A percentile compares a stretch with the other conserved stretches of the same genome.
phyloP scores from a whole-genome alignment of 805 yeast genomes.

The Dipodascus geniculatus region DNA sequence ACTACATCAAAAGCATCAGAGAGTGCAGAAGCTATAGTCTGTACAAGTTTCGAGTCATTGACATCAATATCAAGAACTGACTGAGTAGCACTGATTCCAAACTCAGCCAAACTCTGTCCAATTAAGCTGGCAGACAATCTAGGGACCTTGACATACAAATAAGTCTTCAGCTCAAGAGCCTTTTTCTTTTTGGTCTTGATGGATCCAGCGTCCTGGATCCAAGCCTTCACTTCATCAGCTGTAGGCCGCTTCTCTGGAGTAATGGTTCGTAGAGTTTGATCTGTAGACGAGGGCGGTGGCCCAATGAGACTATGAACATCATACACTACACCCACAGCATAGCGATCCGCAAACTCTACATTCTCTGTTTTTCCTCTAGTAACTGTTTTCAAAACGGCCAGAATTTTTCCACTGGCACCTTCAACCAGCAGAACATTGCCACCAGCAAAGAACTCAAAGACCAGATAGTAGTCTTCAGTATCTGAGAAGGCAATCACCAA shows the following conservation, averaged over 20 bases:
- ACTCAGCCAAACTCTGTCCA: constrained; percentile 39
- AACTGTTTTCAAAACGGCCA: constrained; percentile 69
- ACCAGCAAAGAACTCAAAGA: constrained; percentile 87
- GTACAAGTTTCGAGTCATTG: constrained; percentile 6
- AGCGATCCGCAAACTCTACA: constrained; percentile 14
- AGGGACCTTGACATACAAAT: constrained; percentile 55
- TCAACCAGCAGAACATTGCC: constrained; percentile 81
- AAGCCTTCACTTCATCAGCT: neutral
- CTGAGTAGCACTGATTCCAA: constrained; percentile 36
- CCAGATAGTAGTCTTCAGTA: constrained; percentile 58
- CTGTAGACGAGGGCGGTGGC: constrained; percentile 1
- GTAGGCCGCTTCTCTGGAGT: neutral
- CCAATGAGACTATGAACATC: constrained; percentile 18
- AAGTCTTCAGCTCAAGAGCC: constrained; percentile 49
- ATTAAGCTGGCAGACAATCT: constrained; percentile 72
- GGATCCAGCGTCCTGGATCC: neutral
- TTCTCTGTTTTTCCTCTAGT: constrained; percentile 40
- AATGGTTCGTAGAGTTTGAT: too few species aligned
- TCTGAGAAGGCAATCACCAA: constrained; percentile 76
- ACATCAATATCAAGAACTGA: constrained; percentile 19
- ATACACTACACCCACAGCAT: constrained; percentile 68
- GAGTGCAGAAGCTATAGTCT: constrained; percentile 22
- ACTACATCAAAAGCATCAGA: constrained; percentile 36
- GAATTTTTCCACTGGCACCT: constrained; percentile 42
- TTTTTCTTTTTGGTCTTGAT: constrained; percentile 5